A percentile compares a stretch with the other conserved stretches of the same genome.
phyloP scores from a whole-genome alignment of 495 filamentous ascomycete genomes.

The Diplogelasinospora grovesii region DNA sequence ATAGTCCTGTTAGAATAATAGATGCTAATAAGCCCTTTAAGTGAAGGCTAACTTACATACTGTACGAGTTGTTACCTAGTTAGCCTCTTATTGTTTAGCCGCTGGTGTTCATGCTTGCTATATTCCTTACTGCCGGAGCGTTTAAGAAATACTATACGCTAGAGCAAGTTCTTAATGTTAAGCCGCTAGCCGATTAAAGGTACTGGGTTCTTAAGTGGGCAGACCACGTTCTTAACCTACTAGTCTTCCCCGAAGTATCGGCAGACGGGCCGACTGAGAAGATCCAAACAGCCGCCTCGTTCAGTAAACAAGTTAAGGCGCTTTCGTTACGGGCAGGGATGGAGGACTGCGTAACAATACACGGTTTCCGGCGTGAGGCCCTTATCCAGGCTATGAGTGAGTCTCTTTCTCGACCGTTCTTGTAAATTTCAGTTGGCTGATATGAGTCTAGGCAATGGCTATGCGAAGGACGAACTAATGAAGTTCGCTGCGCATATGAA shows the following conservation, averaged over 20 bases:
- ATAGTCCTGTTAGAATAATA: no score
- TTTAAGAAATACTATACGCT: neutral
- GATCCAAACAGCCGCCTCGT: neutral
- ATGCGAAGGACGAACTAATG: no score
- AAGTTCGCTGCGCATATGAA: no score
- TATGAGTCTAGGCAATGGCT: no score
- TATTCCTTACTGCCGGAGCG: neutral
- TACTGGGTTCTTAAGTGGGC: conserved; percentile 2
- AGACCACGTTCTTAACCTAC: neutral
- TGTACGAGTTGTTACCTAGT: neutral
- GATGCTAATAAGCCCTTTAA: no score
- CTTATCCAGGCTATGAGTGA: no score
- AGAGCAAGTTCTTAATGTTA: neutral
- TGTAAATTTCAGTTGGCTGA: no score
- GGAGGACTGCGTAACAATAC: no score
- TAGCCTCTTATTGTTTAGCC: neutral
- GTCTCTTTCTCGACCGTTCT: no score
- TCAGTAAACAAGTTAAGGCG: neutral
- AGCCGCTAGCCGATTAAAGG: neutral
- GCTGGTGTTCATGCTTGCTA: neutral
- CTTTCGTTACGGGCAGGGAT: conserved; percentile 1
- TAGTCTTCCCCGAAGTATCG: conserved; percentile 2
- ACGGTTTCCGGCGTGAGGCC: no score
- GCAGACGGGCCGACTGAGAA: neutral
- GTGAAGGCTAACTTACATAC: no score